Base-by-base conservation (phyloP, 352 stramenopile species). In the Blastocystis hominis region DNA sequence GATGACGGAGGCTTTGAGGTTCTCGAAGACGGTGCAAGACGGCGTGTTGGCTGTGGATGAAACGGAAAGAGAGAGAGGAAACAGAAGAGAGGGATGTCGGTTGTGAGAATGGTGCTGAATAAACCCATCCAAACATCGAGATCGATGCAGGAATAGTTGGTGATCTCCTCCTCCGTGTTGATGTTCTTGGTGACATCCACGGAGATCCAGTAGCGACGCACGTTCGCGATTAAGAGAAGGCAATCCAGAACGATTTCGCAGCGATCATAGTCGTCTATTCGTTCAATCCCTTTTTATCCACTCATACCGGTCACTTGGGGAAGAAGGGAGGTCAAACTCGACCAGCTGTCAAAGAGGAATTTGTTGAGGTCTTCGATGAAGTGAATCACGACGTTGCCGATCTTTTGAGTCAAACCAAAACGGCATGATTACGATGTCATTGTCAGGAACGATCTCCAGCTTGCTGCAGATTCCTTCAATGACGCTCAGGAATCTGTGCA, bases 301-400 rank as follows among this genome's bases (percentile, higher is more conserved):
- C 20, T 34, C 34, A 9, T 36, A 68, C 72, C 62, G 38, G 66
- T 46, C 20, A 63, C 20, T 34, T 64, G 50, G 13, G 72, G 72
- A 3, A 84, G 72, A 30, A 84, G 53, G 7, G 44, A 47, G 24
- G 40, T 42, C 24, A 84, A 36, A n/a, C 9, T 63, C 30, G 44
- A 20, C 72, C 72, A 84, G 44, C 42, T 64, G 20, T 36, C 42
- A 20, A 30, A 9, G 5, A 84, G 56, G 72, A 84, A 84, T 6
- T 44, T 40, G 50, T 84, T 84, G 44, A 84, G 50, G 56, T 84
- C 72, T 38, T 84, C 72, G 20, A 84, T 42, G 56, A 84, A 84
- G 56, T 84, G 72, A 9, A 84, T 46, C 17, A 84, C 72, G 15
- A 84, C 72, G 6, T 66, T 53, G 56, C 72, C 72, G 17, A 72